Evolutionary conservation across 2,329 filamentous ascomycete genomes (phyloP).

Genomic region (Pseudofabraea citricarpa): DNA sequence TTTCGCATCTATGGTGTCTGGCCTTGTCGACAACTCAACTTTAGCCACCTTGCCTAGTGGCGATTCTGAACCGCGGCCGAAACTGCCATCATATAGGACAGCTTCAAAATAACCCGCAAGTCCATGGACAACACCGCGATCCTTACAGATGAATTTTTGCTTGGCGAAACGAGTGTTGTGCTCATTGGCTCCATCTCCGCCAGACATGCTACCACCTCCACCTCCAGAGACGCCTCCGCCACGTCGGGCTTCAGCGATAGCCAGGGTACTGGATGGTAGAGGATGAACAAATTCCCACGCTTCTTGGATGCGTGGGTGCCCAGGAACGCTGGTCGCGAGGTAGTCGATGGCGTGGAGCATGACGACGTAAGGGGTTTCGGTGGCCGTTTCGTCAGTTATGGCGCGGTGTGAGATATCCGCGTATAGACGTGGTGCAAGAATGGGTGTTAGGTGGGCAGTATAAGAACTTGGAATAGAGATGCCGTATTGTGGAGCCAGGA

Average conservation of each 20-base stretch:
- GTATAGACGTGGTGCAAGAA: constrained; percentile 80
- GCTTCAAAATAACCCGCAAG: constrained; percentile 95
- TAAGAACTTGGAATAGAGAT: constrained; percentile 94
- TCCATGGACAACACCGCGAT: constrained; percentile 83
- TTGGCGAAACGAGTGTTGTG: constrained; percentile 83
- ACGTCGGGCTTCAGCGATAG: constrained; percentile 48
- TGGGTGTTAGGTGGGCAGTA: constrained; percentile 88
- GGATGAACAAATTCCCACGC: constrained; percentile 81
- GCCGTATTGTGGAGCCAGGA: constrained; percentile 71
- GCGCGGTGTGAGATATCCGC: constrained; percentile 68
- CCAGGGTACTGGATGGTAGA: constrained; percentile 53
- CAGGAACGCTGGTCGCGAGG: constrained; percentile 61
- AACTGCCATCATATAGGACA: constrained; percentile 67
- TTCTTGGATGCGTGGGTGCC: constrained; percentile 61
- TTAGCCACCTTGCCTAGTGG: constrained; percentile 43
- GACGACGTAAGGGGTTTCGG: constrained; percentile 92
- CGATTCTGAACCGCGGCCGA: constrained; percentile 21
- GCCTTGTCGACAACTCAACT: constrained; percentile 90
- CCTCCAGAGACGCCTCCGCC: constrained; percentile 62
- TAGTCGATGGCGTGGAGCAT: constrained; percentile 88
- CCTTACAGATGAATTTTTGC: constrained; percentile 70
- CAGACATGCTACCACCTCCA: constrained; percentile 68
- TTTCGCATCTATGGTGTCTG: constrained; percentile 85
- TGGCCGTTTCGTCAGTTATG: constrained; percentile 61
- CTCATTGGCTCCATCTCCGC: constrained; percentile 78